Evolutionary conservation across 148 eudicot species (phyloP).

Genomic region (Cornus suecica): DNA sequence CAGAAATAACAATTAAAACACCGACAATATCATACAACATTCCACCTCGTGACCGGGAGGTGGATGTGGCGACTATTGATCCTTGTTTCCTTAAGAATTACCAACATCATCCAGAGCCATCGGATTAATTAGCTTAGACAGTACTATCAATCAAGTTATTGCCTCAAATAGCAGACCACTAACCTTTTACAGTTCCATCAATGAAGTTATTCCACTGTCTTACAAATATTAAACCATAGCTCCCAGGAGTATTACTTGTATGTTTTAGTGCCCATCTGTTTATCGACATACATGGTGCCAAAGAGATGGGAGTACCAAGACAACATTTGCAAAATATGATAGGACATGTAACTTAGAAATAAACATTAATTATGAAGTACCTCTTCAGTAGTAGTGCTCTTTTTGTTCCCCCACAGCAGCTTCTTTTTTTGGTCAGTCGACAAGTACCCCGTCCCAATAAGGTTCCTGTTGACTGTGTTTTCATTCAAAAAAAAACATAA

Average conservation of each 20-base stretch:
- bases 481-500: constrained; percentile 10
- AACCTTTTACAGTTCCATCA: not conserved
- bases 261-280: not conserved
- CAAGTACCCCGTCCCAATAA: constrained; percentile 76
- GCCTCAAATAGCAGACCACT: no score
- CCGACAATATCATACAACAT: constrained; percentile 18
- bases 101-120: not conserved
- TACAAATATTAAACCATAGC: no score
- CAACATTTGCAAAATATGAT: not conserved
- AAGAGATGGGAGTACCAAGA: not conserved
- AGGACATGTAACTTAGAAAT: not conserved
- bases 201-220: no score
- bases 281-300: not conserved
- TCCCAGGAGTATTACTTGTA: no score
- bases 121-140: not conserved
- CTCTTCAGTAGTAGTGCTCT: constrained; percentile 66
- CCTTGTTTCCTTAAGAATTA: not conserved
- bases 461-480: constrained; percentile 69
- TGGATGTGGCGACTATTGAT: not conserved
- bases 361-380: constrained; percentile 30
- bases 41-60: not conserved
- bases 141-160: not conserved
- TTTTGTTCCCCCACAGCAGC: constrained; percentile 92
- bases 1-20: constrained; percentile 19
- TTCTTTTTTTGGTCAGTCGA: constrained; percentile 97